Percentiles rank a stretch among this genome's conserved stretches.
phyloP scores from a whole-genome alignment of 2,329 filamentous ascomycete genomes.

The Cladobotryum mycophilum region DNA sequence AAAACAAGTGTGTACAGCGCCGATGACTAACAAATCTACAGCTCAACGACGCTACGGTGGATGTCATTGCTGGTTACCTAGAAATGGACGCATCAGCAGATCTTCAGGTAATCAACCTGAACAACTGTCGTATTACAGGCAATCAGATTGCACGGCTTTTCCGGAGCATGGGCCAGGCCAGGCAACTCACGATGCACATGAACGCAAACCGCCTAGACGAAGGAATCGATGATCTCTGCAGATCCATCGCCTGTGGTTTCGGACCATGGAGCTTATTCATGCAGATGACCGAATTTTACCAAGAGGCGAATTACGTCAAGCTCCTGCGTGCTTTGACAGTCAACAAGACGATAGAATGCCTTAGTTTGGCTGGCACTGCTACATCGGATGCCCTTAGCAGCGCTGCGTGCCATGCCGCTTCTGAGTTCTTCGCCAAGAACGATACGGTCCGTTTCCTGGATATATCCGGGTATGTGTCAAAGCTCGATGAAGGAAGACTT shows the following conservation, averaged over 20 bases:
- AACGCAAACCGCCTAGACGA: slow-evolving; percentile 48
- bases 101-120: slow-evolving; percentile 41
- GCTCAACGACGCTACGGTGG: slow-evolving; percentile 45
- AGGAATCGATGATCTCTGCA: slow-evolving; percentile 44
- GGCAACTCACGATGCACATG: slow-evolving; percentile 43
- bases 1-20: not conserved
- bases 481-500: slow-evolving; percentile 51
- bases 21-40: slow-evolving; percentile 16
- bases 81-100: slow-evolving; percentile 31
- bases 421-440: slow-evolving; percentile 47
- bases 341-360: slow-evolving; percentile 44
- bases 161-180: slow-evolving; percentile 41
- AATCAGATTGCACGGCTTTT: slow-evolving; percentile 45
- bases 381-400: slow-evolving; percentile 40
- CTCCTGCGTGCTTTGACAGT: slow-evolving; percentile 43
- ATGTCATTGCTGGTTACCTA: slow-evolving; percentile 42
- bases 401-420: slow-evolving; percentile 42
- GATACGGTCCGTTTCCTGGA: slow-evolving; percentile 47
- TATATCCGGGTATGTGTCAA: slow-evolving; percentile 50
- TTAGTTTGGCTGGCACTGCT: slow-evolving; percentile 50
- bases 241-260: slow-evolving; percentile 40
- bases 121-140: slow-evolving; percentile 47
- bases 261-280: slow-evolving; percentile 46
- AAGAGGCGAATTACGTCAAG: slow-evolving; percentile 45
- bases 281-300: slow-evolving; percentile 52